phyloP scores from a whole-genome alignment of 441 rosid genomes.

The Corymbia citriodora region DNA sequence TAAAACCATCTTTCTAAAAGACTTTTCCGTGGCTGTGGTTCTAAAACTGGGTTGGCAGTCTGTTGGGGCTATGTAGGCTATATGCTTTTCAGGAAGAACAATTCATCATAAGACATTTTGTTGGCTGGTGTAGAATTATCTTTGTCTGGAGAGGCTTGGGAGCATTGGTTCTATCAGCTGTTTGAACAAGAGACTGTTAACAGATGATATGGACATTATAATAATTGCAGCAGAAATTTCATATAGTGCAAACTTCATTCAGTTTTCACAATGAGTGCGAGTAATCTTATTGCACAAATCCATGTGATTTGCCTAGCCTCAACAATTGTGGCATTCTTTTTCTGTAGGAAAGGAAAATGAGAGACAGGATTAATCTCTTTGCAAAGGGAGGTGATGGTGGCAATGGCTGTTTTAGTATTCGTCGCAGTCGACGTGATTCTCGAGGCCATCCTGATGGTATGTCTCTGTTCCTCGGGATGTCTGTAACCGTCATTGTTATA shows the following conservation, averaged over 20 bases:
- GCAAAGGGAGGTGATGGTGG: constrained; percentile 93
- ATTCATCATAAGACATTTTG: not conserved
- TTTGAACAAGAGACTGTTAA: not conserved
- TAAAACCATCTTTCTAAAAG: not conserved
- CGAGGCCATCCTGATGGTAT: constrained; percentile 78
- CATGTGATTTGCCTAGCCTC: not conserved
- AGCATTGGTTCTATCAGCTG: not conserved
- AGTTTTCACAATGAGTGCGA: not conserved
- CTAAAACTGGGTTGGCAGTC: not conserved
- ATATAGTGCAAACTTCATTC: not conserved
- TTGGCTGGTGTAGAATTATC: not conserved
- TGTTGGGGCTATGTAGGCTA: not conserved
- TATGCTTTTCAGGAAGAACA: not conserved
- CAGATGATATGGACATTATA: not conserved
- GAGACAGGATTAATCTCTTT: constrained; percentile 52
- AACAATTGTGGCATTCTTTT: not conserved
- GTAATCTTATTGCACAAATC: not conserved
- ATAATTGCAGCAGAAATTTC: not conserved
- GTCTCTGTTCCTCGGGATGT: not conserved
- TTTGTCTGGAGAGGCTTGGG: not conserved
- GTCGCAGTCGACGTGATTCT: constrained; percentile 58
- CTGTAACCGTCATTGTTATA: not conserved
- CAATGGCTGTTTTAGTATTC: constrained; percentile 62
- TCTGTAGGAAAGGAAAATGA: constrained; percentile 81
- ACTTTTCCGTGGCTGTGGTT: not conserved